Evolutionary conservation across 257 asterid genomes (phyloP).

Genomic region (Solanum corneliomulleri): DNA sequence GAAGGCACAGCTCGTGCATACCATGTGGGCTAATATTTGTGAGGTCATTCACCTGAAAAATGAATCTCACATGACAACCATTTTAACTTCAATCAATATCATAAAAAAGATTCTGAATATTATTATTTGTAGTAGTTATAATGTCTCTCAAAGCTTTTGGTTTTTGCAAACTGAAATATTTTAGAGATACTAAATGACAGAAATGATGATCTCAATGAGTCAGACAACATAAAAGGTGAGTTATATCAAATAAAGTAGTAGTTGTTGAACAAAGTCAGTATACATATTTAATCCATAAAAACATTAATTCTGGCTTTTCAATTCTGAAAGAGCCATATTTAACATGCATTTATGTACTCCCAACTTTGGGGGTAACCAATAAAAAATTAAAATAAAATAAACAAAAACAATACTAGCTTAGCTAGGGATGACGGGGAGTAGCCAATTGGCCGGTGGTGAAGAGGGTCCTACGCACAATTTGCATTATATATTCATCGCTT

Average conservation of each 20-base stretch:
- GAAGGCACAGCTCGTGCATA: neutral
- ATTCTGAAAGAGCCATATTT: neutral
- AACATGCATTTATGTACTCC: neutral
- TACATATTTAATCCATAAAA: neutral
- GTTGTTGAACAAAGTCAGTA: neutral
- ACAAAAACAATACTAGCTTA: neutral
- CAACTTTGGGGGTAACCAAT: neutral
- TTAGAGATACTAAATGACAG: neutral
- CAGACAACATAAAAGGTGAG: neutral
- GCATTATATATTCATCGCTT: neutral
- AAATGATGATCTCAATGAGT: neutral
- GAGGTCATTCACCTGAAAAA: neutral
- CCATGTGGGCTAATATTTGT: neutral
- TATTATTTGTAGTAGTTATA: neutral
- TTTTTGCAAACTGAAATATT: neutral
- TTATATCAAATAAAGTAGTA: neutral
- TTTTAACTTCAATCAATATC: neutral
- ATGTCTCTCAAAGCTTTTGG: neutral
- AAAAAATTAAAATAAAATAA: too few relatives aligned
- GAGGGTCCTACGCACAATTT: neutral
- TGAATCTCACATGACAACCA: neutral
- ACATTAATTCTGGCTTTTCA: conserved; percentile 5
- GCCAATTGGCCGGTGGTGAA: neutral
- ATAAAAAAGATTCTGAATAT: neutral
- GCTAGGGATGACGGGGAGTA: neutral